Evolutionary conservation across 768 basidiomycete species (phyloP), one percentile per base, ranked within the genome.

Genomic region (Boletus bicolor): DNA sequence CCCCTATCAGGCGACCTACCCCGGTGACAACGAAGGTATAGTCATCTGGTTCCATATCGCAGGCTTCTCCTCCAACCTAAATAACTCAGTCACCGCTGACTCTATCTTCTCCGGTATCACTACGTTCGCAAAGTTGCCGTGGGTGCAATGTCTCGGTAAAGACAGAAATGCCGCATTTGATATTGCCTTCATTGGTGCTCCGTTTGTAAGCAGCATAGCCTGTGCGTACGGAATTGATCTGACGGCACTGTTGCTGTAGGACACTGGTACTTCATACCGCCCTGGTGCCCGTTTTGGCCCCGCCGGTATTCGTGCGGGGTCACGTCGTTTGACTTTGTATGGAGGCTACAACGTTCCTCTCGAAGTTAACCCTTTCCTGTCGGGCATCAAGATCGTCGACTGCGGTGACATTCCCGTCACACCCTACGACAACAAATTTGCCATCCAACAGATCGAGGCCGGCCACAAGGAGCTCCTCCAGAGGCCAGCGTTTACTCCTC

Each of bases 211-310:
- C 67, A 19, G n/a, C 37, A 17, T 5, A 35, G 5, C 12, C n/a
- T 41, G 9, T 14, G 41, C 2, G 19, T 30, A 15, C 17, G 15
- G 12, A 19, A 21, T 44, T 9, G 26, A 42, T 24, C 4, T 49
- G 43, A 49, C 49, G 12, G 48, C 41, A 28, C 17, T 58, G 49
- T 28, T 21, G 19, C 35, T 47, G 21, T 32, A 85, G 84, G 85
- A 89, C 53, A 87, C 85, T 24, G 84, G 82, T 1, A 87, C 88
- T 6, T 86, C 86, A 45, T 92, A 89, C 69, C 79, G 90, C 7
- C 87, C 88, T 2, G 91, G 91, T 37, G 92, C 91, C 34, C 82
- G 91, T 14, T 93, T 93, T 57, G 91, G 92, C 7, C 91, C 91
- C 48, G 82, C 86, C 38, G 92, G 88, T 12, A 90, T 93, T 60